Evolutionary conservation across 176 grass and related monocot species (phyloP).

Genomic region (Thinopyrum elongatum): DNA sequence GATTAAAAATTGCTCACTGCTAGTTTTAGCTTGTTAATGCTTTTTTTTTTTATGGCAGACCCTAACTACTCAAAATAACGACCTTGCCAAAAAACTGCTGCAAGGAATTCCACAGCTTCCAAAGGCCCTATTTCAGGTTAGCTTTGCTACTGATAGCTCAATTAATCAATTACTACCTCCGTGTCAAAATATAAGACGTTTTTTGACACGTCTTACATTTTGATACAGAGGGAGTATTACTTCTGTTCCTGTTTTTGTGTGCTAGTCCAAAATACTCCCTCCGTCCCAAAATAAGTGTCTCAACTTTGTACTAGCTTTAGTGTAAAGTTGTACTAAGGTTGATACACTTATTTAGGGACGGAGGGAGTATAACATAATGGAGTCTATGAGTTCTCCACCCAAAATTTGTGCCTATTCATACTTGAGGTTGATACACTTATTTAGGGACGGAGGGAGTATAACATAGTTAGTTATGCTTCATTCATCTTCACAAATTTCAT

Average conservation of each 20-base stretch:
- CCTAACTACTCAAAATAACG: constrained; percentile 72
- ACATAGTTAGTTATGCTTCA: not conserved
- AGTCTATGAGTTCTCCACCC: not conserved
- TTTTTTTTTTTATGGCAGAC: constrained; percentile 37
- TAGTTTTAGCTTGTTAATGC: constrained; percentile 24
- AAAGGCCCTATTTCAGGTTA: constrained; percentile 96
- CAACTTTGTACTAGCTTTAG: no score
- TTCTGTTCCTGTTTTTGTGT: constrained; percentile 2
- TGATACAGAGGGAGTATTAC: not conserved
- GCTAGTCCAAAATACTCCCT: not conserved
- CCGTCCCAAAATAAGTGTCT: no score
- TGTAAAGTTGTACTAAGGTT: no score
- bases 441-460: no score
- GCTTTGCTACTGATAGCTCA: constrained; percentile 9
- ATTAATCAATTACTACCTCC: constrained; percentile 6
- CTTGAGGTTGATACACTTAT: no score
- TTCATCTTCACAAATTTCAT: not conserved
- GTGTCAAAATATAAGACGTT: no score
- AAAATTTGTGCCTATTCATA: not conserved
- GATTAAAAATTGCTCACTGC: not conserved
- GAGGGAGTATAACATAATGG: not conserved
- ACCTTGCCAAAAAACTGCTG: constrained; percentile 57
- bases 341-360: no score
- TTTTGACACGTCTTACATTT: no score
- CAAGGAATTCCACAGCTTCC: constrained; percentile 68